phyloP scores from a whole-genome alignment of 108 stramenopile species.

The Schizochytrium sp. region DNA sequence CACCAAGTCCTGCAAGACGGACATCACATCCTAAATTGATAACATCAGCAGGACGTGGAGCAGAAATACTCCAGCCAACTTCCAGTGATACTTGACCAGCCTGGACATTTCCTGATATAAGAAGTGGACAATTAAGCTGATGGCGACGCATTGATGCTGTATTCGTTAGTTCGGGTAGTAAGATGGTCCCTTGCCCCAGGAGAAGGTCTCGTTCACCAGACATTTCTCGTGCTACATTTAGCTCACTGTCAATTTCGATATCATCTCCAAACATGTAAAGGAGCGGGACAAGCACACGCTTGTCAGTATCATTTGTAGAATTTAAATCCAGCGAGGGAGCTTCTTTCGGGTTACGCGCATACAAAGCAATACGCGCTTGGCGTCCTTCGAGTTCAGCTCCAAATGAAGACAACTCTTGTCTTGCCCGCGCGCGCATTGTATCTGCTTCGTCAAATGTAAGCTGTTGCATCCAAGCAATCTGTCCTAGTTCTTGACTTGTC shows the following conservation, averaged over 20 bases:
- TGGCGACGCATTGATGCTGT: neutral
- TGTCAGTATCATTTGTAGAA: conserved; percentile 36
- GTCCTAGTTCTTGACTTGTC: neutral
- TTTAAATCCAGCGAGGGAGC: conserved; percentile 14
- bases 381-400: neutral
- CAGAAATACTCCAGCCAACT: conserved; percentile 26
- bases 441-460: conserved; percentile 30
- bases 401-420: neutral
- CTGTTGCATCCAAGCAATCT: conserved; percentile 51
- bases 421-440: conserved; percentile 5
- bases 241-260: conserved; percentile 48
- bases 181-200: neutral
- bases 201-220: conserved; percentile 30
- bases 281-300: neutral
- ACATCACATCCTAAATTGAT: neutral
- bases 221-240: neutral
- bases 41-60: neutral
- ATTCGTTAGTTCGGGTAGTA: neutral
- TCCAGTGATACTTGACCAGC: conserved; percentile 19
- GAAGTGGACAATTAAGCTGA: neutral
- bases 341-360: conserved; percentile 15
- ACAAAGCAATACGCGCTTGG: neutral
- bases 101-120: neutral
- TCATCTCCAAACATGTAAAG: conserved; percentile 51
- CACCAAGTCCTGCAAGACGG: neutral